Evolutionary conservation across 495 filamentous ascomycete species (phyloP), one percentile per base, ranked within the genome.

Genomic region (Hypoxylon perforatum): DNA sequence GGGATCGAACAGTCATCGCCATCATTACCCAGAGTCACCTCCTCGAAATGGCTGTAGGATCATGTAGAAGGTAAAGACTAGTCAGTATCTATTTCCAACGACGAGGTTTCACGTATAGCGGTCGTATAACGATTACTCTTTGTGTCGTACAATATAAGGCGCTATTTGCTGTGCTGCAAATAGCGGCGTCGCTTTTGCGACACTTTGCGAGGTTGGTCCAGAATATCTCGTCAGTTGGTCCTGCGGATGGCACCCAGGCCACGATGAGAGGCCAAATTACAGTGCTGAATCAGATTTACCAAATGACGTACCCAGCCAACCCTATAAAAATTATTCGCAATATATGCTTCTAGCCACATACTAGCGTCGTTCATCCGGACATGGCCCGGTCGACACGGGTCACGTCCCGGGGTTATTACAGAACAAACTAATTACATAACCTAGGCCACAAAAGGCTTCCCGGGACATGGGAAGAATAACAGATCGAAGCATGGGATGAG

Each of bases 401-500:
- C 14, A 14, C 45, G 41, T 58, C 46, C 61, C 55, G 63, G 63
- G 50, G 45, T 10, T 22, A 23, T 63, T 68, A 53, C 49, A 63
- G 65, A 63, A 63, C 3, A n/a, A 21, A 41, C 36, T 18, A 38
- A 18, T 4, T 15, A 11, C 18, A 36, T 22, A 53, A 22, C 1
- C 36, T 39, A 11, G 25, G 33, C 25, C 14, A 33, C 19, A 46
- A 58, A 11, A 50, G 41, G 30, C 22, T 25, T 33, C 30, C 42
- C 44, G 11, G 25, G 38, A 36, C 21, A 38, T 53, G 23, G 28
- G 22, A 35, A n/a, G n/a, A 46, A 57, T 5, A 51, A 44, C 36
- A 81, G 81, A 22, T 61, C 80, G 45, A 87, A 89, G 63, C 73
- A 87, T 9, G 85, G 88, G 25, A 4, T 83, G 86, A 82, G 73